Evolutionary conservation across 441 rosid species (phyloP).

Genomic region (Syzygium malaccense): DNA sequence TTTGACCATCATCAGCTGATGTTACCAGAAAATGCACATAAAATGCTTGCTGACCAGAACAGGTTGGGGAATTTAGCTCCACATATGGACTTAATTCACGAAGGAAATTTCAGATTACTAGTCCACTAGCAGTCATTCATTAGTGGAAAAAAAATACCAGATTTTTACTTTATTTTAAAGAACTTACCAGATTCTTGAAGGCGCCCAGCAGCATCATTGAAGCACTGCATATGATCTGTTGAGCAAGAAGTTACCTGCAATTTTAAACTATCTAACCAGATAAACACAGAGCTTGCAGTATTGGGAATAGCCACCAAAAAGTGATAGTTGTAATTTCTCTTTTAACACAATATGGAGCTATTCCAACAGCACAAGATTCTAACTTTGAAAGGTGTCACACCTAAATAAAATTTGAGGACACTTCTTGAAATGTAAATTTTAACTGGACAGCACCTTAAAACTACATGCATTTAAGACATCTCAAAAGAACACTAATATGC

Average conservation of each 20-base stretch:
- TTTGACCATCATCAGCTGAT: background rate
- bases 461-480: background rate
- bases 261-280: background rate
- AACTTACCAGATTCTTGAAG: conserved; percentile 68
- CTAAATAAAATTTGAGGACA: background rate
- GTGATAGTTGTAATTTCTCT: background rate
- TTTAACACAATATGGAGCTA: background rate
- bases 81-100: background rate
- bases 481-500: background rate
- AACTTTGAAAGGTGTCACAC: background rate
- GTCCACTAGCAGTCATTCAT: background rate
- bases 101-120: background rate
- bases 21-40: background rate
- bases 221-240: conserved; percentile 79
- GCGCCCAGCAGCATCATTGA: conserved; percentile 71
- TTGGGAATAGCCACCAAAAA: background rate
- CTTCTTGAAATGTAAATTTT: background rate
- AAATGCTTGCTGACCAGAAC: background rate
- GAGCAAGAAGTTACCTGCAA: conserved; percentile 58
- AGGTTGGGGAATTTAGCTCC: background rate
- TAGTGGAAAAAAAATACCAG: background rate
- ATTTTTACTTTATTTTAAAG: background rate
- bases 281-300: background rate
- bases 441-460: background rate
- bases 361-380: background rate